Conservation (phyloP, 2,329 filamentous ascomycete species). For the Cercospora canescens region DNA sequence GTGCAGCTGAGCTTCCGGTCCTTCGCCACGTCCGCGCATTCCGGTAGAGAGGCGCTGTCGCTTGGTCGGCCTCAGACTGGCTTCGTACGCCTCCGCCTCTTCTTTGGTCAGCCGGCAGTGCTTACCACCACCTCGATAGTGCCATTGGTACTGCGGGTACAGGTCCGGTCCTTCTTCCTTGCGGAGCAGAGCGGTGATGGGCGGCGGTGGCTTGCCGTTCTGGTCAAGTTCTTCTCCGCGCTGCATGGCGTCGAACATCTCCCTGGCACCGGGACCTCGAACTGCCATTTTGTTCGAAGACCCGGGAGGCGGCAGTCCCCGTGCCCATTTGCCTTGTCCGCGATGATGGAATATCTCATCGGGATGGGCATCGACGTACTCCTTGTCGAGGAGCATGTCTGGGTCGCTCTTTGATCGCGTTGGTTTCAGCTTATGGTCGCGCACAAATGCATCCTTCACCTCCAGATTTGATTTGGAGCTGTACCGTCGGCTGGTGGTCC, state of each 20-base stretch:
- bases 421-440: slow-evolving; percentile 9
- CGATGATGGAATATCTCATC: slow-evolving; percentile 30
- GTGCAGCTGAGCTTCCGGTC: slow-evolving; percentile 27
- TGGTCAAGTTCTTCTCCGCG: slow-evolving; percentile 21
- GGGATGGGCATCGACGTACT: slow-evolving; percentile 29
- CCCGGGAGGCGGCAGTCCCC: slow-evolving; percentile 30
- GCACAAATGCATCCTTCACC: not conserved
- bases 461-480: slow-evolving; percentile 16
- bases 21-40: slow-evolving; percentile 15
- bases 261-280: slow-evolving; percentile 28
- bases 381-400: slow-evolving; percentile 24
- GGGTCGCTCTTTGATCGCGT: slow-evolving; percentile 16
- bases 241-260: slow-evolving; percentile 16
- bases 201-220: slow-evolving; percentile 20
- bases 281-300: slow-evolving; percentile 31
- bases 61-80: slow-evolving; percentile 9
- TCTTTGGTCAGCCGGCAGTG: slow-evolving; percentile 33
- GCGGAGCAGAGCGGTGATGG: slow-evolving; percentile 28
- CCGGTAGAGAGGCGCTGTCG: slow-evolving; percentile 12
- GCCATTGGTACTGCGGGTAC: slow-evolving; percentile 32
- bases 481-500: slow-evolving; percentile 18
- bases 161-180: slow-evolving; percentile 35
- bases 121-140: slow-evolving; percentile 37
- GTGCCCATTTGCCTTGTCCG: slow-evolving; percentile 29
- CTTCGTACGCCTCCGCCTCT: slow-evolving; percentile 19